Conservation (phyloP, 2,329 filamentous ascomycete genomes). For the Claviceps cyperi region DNA sequence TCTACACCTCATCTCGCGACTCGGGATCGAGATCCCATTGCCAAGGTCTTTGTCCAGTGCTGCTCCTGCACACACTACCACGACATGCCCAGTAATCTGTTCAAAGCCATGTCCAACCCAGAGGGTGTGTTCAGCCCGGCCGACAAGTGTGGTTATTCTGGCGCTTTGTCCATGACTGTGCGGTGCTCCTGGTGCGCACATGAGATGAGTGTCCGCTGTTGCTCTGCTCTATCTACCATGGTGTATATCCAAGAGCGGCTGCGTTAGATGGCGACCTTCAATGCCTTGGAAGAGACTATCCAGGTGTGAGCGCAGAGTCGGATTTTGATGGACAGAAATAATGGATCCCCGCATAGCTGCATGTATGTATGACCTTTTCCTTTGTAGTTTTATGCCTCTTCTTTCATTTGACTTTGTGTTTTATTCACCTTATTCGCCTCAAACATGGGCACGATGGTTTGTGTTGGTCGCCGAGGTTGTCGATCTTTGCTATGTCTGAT, state of each 20-base stretch:
- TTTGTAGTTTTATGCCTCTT: too few relatives aligned
- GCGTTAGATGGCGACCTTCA: conserved; percentile 20
- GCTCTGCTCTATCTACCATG: conserved; percentile 52
- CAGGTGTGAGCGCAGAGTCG: too few relatives aligned
- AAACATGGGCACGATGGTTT: too few relatives aligned
- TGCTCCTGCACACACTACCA: conserved; percentile 50
- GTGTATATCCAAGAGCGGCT: conserved; percentile 52
- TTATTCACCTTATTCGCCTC: too few relatives aligned
- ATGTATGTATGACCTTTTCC: too few relatives aligned
- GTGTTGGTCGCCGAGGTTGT: too few relatives aligned
- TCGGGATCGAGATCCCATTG: conserved; percentile 27
- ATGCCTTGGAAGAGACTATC: too few relatives aligned
- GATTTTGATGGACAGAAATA: too few relatives aligned
- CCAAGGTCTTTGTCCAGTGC: conserved; percentile 52
- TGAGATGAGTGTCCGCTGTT: conserved; percentile 54
- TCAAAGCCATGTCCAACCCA: conserved; percentile 49
- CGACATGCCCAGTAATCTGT: conserved; percentile 49
- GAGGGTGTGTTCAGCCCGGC: conserved; percentile 36
- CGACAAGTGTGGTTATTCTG: conserved; percentile 35
- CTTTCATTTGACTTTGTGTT: too few relatives aligned
- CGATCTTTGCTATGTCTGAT: too few relatives aligned
- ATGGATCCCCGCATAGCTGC: too few relatives aligned
- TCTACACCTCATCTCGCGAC: conserved; percentile 4
- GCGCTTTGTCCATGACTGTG: conserved; percentile 44
- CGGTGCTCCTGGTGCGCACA: conserved; percentile 61